Evolutionary conservation across 2,329 filamentous ascomycete genomes (phyloP).

Genomic region (Neopestalotiopsis sp.): DNA sequence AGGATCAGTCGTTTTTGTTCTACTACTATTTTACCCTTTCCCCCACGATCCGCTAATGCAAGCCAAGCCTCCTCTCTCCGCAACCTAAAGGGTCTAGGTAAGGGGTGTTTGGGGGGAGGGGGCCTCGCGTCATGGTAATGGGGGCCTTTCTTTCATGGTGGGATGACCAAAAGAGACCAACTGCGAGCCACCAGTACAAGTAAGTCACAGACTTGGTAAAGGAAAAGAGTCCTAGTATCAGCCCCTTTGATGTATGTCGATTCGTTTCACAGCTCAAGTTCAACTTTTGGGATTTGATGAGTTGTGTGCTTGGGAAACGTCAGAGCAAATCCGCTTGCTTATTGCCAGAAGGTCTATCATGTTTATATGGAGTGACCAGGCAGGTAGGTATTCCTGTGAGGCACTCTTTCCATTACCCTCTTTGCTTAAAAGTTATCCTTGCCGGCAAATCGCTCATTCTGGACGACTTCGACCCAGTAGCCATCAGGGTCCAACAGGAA

Average conservation of each 20-base stretch:
- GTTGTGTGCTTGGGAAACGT: not conserved
- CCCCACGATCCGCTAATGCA: conserved; percentile 18
- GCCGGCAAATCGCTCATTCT: conserved; percentile 73
- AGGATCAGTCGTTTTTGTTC: not conserved
- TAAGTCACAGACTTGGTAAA: no score
- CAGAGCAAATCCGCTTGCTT: not conserved
- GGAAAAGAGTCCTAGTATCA: no score
- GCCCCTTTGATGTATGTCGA: no score
- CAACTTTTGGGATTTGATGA: not conserved
- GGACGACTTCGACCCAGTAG: conserved; percentile 82
- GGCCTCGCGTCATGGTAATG: not conserved
- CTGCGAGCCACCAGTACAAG: no score
- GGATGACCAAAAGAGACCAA: no score
- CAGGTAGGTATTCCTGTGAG: no score
- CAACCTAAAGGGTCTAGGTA: conserved; percentile 1
- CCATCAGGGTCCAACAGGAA: conserved; percentile 89
- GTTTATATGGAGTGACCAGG: not conserved
- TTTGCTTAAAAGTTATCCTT: conserved; percentile 55
- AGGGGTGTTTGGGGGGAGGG: not conserved
- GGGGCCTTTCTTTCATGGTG: not conserved
- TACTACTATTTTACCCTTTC: not conserved
- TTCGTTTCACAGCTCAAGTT: no score
- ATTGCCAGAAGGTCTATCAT: not conserved
- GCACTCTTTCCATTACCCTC: no score
- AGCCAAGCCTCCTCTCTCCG: conserved; percentile 7